Evolutionary conservation across 768 basidiomycete species (phyloP).

Genomic region (Amanita jacksonii): DNA sequence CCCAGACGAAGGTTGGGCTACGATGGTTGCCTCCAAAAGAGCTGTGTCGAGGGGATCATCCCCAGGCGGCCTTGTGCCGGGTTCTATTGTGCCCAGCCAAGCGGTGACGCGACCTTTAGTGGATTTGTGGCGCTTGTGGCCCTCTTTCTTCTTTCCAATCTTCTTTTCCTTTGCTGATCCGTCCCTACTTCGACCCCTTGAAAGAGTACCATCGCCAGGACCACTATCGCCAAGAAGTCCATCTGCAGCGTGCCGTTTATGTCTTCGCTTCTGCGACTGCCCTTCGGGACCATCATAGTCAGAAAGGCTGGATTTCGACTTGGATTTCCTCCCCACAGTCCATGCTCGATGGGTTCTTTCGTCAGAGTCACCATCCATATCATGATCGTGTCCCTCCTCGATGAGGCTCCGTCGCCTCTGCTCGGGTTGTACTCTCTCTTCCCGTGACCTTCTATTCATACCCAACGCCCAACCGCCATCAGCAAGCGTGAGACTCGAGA

Average conservation of each 20-base stretch:
- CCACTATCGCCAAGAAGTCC: constrained; percentile 9
- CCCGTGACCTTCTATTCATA: constrained; percentile 14
- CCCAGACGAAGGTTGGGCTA: neutral
- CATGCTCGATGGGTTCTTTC: constrained; percentile 30
- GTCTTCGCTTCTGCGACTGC: constrained; percentile 16
- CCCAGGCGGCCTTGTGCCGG: constrained; percentile 39
- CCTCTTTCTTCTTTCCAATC: constrained; percentile 17
- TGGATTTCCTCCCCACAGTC: constrained; percentile 11
- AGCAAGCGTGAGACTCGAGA: constrained; percentile 44
- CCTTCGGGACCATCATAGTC: constrained; percentile 9
- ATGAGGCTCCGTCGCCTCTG: constrained; percentile 4
- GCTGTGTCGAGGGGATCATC: constrained; percentile 33
- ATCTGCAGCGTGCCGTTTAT: constrained; percentile 11
- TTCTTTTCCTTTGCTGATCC: constrained; percentile 18
- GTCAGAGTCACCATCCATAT: constrained; percentile 27
- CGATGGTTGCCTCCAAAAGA: constrained; percentile 6
- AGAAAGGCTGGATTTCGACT: constrained; percentile 7
- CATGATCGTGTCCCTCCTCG: constrained; percentile 15
- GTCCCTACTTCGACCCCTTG: constrained; percentile 12
- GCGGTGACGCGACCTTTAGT: constrained; percentile 69
- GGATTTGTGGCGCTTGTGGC: constrained; percentile 16
- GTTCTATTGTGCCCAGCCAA: constrained; percentile 64
- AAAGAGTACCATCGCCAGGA: constrained; percentile 12
- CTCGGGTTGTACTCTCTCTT: constrained; percentile 11
- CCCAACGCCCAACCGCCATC: constrained; percentile 16